phyloP scores from a whole-genome alignment of 2,329 filamentous ascomycete species.

The Aureobasidium sp. region DNA sequence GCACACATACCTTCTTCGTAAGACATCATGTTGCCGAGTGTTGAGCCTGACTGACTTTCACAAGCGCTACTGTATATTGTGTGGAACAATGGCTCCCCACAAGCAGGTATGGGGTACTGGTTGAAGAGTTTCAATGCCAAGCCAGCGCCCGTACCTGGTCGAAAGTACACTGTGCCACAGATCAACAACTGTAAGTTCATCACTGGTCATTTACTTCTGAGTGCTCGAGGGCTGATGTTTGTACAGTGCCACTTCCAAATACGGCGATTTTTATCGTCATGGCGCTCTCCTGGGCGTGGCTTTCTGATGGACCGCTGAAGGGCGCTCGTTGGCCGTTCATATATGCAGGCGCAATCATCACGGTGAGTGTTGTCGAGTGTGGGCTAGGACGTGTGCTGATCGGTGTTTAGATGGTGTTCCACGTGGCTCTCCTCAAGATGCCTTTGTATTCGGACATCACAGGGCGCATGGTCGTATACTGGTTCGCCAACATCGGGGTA shows the following conservation, averaged over 20 bases:
- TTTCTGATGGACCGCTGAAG: conserved; percentile 7
- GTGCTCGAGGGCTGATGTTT: background rate
- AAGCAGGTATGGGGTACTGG: conserved; percentile 15
- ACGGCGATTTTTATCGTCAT: conserved; percentile 6
- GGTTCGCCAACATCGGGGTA: conserved; percentile 8
- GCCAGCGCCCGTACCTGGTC: background rate
- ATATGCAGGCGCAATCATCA: conserved; percentile 2
- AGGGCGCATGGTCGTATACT: background rate
- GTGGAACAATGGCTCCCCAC: conserved; percentile 10
- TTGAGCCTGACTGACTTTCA: background rate
- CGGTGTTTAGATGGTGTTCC: conserved; percentile 1
- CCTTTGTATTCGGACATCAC: conserved; percentile 1
- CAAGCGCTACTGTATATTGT: conserved; percentile 12
- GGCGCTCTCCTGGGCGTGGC: conserved; percentile 9
- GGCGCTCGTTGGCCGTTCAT: conserved; percentile 12
- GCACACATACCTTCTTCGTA: conserved; percentile 14
- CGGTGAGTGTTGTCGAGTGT: background rate
- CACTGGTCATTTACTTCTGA: background rate
- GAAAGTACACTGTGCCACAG: conserved; percentile 6
- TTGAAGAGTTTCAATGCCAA: conserved; percentile 15
- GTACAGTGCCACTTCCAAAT: background rate
- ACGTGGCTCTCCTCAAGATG: conserved; percentile 7
- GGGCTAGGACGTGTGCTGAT: background rate
- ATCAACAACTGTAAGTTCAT: conserved; percentile 9
- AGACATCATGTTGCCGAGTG: background rate